Conservation (phyloP, 768 basidiomycete genomes). For the Boletus rufocinnamomeus region DNA sequence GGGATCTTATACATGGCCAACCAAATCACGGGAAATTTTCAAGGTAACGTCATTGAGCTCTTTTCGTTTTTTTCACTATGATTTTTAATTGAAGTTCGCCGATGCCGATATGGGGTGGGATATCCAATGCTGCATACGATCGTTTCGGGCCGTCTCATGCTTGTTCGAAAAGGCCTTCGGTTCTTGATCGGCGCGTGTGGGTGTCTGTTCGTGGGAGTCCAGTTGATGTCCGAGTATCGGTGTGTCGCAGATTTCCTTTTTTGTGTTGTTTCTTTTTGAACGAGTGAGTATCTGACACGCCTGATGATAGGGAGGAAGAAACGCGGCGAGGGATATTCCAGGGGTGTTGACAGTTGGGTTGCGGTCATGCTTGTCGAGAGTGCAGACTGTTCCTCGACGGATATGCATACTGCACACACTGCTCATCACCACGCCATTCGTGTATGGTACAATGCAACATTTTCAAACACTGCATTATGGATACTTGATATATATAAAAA, state of each 20-base stretch:
- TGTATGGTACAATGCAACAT: neutral
- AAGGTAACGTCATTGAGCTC: constrained; percentile 50
- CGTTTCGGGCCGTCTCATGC: neutral
- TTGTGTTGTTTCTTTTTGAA: neutral
- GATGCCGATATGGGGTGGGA: neutral
- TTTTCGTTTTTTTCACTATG: neutral
- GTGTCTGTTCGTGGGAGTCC: constrained; percentile 78
- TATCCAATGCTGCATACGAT: neutral
- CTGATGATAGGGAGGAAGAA: constrained; percentile 64
- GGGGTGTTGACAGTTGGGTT: constrained; percentile 39
- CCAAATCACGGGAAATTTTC: constrained; percentile 61
- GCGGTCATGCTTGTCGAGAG: too few relatives aligned
- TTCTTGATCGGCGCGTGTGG: constrained; percentile 63
- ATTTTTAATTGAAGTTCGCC: neutral
- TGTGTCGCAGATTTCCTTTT: constrained; percentile 37
- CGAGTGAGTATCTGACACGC: constrained; percentile 4
- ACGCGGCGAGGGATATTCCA: constrained; percentile 60
- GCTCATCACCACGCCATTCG: neutral
- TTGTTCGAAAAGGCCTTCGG: constrained; percentile 48
- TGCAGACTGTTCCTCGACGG: neutral
- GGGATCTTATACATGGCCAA: constrained; percentile 67
- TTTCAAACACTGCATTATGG: neutral
- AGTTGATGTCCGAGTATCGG: constrained; percentile 97
- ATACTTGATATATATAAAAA: too few relatives aligned
- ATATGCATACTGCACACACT: neutral